phyloP scores from a whole-genome alignment of 1,139 yeast species.

The Yamadazyma triangularis region DNA sequence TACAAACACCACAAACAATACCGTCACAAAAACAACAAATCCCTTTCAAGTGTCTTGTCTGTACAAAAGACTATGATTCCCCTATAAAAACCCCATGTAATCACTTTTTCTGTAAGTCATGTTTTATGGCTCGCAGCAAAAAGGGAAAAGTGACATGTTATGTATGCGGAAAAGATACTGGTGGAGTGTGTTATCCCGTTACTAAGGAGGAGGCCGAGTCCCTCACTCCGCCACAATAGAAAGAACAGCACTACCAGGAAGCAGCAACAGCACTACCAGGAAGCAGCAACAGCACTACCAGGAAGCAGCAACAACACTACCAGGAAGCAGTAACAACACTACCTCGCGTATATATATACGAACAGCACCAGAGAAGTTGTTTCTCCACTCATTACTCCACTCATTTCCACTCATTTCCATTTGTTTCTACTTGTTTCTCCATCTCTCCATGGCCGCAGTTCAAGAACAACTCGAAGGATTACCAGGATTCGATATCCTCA shows the following conservation, averaged over 20 bases:
- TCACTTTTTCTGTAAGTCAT: constrained; percentile 63
- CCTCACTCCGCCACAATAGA: too few species aligned
- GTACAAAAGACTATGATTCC: constrained; percentile 49
- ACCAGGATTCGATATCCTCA: constrained; percentile 53
- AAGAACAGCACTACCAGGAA: too few species aligned
- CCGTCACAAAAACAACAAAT: constrained; percentile 17
- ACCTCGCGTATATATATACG: too few species aligned
- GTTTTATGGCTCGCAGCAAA: constrained; percentile 53
- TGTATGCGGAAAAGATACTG: constrained; percentile 55
- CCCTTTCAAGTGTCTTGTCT: constrained; percentile 64
- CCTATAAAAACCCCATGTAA: constrained; percentile 65
- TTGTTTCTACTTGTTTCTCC: too few species aligned
- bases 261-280: too few species aligned
- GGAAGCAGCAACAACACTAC: too few species aligned
- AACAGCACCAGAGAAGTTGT: too few species aligned
- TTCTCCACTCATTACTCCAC: too few species aligned
- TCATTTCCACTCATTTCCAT: too few species aligned
- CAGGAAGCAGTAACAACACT: too few species aligned
- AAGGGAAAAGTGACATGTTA: constrained; percentile 43
- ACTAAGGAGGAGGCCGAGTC: neutral
- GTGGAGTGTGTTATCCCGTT: constrained; percentile 40
- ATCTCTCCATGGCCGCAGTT: constrained; percentile 12
- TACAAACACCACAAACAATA: too few species aligned
- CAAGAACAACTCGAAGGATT: constrained; percentile 43
- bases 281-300: too few species aligned